A percentile compares a stretch with the other conserved stretches of the same genome.
Conservation (phyloP, 2,329 filamentous ascomycete genomes). For the Saccharata proteae region DNA sequence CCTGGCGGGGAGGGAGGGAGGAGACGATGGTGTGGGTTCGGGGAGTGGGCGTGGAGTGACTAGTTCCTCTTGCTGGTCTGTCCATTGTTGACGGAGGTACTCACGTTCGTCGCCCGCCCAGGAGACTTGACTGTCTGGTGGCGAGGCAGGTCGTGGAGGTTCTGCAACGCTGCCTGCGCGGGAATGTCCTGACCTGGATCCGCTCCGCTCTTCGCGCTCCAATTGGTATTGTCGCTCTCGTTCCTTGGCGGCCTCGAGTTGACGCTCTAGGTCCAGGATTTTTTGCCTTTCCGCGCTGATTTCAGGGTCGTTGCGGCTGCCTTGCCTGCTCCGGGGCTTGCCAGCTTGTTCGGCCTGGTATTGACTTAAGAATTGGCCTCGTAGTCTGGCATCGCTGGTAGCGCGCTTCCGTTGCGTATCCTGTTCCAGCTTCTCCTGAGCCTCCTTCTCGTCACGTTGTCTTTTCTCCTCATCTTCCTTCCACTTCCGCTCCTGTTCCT, state of each 20-base stretch:
- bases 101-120: slow-evolving; percentile 57
- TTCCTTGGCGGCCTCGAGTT: slow-evolving; percentile 55
- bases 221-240: slow-evolving; percentile 52
- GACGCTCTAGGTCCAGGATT: slow-evolving; percentile 67
- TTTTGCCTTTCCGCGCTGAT: slow-evolving; percentile 50
- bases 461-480: slow-evolving; percentile 62
- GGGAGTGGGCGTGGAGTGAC: slow-evolving; percentile 22
- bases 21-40: slow-evolving; percentile 13
- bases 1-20: slow-evolving; percentile 28
- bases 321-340: slow-evolving; percentile 22
- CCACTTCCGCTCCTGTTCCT: slow-evolving; percentile 67
- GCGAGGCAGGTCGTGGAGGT: slow-evolving; percentile 27
- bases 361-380: slow-evolving; percentile 76
- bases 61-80: slow-evolving; percentile 26
- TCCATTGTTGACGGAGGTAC: slow-evolving; percentile 47
- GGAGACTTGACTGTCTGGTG: slow-evolving; percentile 45
- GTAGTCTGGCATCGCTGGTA: slow-evolving; percentile 54
- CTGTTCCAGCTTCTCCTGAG: slow-evolving; percentile 53
- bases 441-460: slow-evolving; percentile 59
- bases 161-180: slow-evolving; percentile 3
- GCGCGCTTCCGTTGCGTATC: slow-evolving; percentile 52
- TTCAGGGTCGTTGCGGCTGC: slow-evolving; percentile 28
- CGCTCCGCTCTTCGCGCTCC: slow-evolving; percentile 44
- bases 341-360: slow-evolving; percentile 59
- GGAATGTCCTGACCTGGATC: slow-evolving; percentile 5